Conservation (phyloP, 805 yeast species). For the Starmera quercuum region DNA sequence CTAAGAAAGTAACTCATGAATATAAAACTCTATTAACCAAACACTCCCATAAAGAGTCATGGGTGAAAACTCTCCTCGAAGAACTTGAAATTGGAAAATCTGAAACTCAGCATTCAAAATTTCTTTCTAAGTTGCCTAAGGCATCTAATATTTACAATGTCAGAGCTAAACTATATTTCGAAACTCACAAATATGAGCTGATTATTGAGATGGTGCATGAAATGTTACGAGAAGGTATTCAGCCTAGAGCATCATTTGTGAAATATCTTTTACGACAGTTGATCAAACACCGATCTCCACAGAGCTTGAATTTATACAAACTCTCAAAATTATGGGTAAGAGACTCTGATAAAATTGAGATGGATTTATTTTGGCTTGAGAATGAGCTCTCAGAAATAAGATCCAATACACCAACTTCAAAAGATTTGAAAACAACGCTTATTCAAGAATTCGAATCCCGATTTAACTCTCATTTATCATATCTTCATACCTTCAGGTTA, state of each 20-base stretch:
- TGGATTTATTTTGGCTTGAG: neutral
- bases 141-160: no score
- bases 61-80: neutral
- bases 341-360: neutral
- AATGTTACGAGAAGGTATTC: neutral
- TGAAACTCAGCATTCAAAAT: no score
- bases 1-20: slow-evolving; percentile 17
- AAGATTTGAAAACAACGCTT: neutral
- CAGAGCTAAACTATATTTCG: neutral
- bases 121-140: no score
- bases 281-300: no score
- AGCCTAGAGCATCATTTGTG: neutral
- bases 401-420: neutral
- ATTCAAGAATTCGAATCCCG: neutral
- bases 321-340: no score
- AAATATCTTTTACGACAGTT: no score
- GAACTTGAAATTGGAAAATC: neutral
- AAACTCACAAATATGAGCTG: neutral
- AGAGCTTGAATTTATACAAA: no score
- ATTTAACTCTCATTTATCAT: neutral
- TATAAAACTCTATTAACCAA: slow-evolving; percentile 10
- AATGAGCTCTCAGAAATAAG: no score
- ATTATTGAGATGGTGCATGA: neutral
- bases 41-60: slow-evolving; percentile 2
- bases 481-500: neutral